These are phyloP conservation scores for Massarina eburnea DNA, from an alignment of 2,329 filamentous ascomycete species.

Conservation along the genomic window DNA sequence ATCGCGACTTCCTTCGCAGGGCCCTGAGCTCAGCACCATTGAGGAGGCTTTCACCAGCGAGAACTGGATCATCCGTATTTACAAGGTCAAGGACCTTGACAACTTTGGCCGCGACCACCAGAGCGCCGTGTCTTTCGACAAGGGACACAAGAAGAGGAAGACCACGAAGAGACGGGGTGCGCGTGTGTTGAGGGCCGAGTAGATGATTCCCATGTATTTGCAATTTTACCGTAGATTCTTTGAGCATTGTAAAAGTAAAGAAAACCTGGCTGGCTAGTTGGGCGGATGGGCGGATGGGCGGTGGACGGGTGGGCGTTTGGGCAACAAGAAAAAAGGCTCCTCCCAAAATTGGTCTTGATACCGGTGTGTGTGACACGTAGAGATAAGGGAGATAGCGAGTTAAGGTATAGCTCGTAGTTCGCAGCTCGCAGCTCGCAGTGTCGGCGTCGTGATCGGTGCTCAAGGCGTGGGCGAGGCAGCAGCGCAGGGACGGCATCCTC, in stretches of 20 bases:
- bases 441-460: conserved; percentile 3
- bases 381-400: not conserved
- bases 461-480: not conserved
- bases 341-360: not conserved
- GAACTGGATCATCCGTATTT: conserved; percentile 99
- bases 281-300: conserved; percentile 20
- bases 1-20: conserved; percentile 75
- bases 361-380: not conserved
- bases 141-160: conserved; percentile 84
- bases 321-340: conserved; percentile 28
- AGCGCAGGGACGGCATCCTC: not conserved
- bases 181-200: conserved; percentile 72
- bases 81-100: conserved; percentile 99
- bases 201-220: conserved; percentile 29
- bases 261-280: not conserved
- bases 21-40: conserved; percentile 81
- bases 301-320: conserved; percentile 26
- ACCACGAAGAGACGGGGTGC: conserved; percentile 70
- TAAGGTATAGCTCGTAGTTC: not conserved
- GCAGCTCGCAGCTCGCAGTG: not conserved
- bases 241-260: conserved; percentile 33
- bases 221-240: conserved; percentile 19
- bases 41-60: conserved; percentile 98
- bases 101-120: conserved; percentile 90
- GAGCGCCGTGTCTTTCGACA: conserved; percentile 68